Evolutionary conservation across 2,329 filamentous ascomycete genomes (phyloP).

Genomic region (Drechslerella dactyloides): DNA sequence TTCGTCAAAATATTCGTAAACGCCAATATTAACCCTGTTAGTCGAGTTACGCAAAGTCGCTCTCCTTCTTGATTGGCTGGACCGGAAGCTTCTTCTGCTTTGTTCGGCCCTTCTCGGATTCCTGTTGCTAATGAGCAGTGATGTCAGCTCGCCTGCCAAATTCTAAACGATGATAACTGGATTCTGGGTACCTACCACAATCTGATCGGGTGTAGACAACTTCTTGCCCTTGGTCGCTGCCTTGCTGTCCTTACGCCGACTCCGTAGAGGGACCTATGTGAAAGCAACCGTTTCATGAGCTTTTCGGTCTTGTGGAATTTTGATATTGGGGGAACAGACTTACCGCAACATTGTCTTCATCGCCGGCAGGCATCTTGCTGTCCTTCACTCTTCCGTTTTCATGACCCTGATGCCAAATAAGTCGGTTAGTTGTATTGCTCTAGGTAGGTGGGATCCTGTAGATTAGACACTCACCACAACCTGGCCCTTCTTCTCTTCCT

Average conservation of each 20-base stretch:
- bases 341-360: background rate
- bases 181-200: background rate
- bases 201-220: background rate
- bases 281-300: too few relatives aligned
- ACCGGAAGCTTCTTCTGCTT: constrained; percentile 32
- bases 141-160: background rate
- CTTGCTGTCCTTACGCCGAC: too few relatives aligned
- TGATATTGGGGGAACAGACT: too few relatives aligned
- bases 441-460: background rate
- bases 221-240: background rate
- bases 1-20: too few relatives aligned
- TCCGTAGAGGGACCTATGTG: too few relatives aligned
- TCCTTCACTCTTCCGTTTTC: constrained; percentile 46
- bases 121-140: background rate
- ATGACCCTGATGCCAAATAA: constrained; percentile 30
- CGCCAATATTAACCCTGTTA: too few relatives aligned
- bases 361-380: background rate
- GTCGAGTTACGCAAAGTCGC: constrained; percentile 18
- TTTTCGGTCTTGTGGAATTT: too few relatives aligned
- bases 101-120: background rate
- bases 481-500: constrained; percentile 42
- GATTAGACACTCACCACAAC: constrained; percentile 34
- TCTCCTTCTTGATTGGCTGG: constrained; percentile 27
- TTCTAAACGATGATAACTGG: background rate
- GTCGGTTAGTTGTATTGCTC: constrained; percentile 4